phyloP scores from a whole-genome alignment of 176 grass and related monocot genomes.

The Raddia distichophylla region DNA sequence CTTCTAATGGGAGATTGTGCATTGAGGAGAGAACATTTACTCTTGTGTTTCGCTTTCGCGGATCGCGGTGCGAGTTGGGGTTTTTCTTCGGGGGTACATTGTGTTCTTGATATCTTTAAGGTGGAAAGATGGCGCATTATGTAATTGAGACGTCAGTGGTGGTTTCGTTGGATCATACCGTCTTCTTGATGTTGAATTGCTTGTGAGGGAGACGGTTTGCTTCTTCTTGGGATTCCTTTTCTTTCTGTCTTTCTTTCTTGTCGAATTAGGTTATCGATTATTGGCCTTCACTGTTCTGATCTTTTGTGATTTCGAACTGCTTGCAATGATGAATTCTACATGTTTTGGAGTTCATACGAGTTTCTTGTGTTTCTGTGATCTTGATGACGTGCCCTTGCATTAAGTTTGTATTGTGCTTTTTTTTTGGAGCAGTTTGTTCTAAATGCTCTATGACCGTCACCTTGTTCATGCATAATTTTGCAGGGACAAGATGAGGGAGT shows the following conservation, averaged over 20 bases:
- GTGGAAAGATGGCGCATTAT: background rate
- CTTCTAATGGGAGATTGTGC: constrained; percentile 2
- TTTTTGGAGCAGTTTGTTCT: background rate
- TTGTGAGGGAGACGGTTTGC: background rate
- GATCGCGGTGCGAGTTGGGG: constrained; percentile 5
- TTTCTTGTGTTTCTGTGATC: background rate
- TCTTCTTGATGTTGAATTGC: background rate
- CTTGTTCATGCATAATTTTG: constrained; percentile 39
- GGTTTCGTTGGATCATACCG: background rate
- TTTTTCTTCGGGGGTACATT: background rate
- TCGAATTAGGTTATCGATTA: background rate
- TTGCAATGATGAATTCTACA: background rate
- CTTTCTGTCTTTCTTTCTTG: background rate
- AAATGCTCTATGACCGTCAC: background rate
- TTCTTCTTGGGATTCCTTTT: background rate
- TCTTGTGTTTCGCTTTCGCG: constrained; percentile 13
- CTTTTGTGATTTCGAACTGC: constrained; percentile 3
- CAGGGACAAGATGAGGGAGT: constrained; percentile 62
- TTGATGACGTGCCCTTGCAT: background rate
- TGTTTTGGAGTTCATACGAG: background rate
- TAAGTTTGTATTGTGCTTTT: background rate
- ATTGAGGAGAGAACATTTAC: constrained; percentile 4
- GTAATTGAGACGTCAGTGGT: constrained; percentile 25
- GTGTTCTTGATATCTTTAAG: background rate
- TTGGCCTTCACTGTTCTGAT: background rate